phyloP scores from a whole-genome alignment of 768 basidiomycete genomes.

The Agaricus blazei region DNA sequence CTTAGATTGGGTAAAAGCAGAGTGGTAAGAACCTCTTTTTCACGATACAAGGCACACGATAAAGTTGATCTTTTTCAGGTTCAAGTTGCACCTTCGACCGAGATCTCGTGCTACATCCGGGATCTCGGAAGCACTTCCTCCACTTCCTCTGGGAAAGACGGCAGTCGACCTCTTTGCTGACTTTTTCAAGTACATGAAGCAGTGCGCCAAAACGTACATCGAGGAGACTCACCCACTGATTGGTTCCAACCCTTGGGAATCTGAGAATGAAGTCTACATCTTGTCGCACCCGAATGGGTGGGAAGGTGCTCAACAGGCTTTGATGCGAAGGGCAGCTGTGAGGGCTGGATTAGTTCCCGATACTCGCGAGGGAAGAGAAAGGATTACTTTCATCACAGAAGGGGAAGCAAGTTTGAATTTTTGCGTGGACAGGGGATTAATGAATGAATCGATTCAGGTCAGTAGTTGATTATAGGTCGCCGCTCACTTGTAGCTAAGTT shows the following conservation, averaged over 20 bases:
- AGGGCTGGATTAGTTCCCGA: conserved; percentile 38
- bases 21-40: conserved; percentile 32
- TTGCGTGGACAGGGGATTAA: conserved; percentile 23
- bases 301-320: conserved; percentile 46
- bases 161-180: conserved; percentile 33
- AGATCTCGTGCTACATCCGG: conserved; percentile 3
- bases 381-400: conserved; percentile 46
- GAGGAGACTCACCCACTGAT: conserved; percentile 30
- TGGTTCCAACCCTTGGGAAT: conserved; percentile 23
- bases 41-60: conserved; percentile 1
- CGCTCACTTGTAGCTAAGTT: background rate
- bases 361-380: conserved; percentile 23
- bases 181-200: conserved; percentile 35
- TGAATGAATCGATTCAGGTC: conserved; percentile 10
- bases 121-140: conserved; percentile 10
- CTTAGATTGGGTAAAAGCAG: conserved; percentile 38
- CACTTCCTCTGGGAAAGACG: conserved; percentile 30
- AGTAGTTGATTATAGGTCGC: background rate
- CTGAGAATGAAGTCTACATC: conserved; percentile 30
- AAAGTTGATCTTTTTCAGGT: conserved; percentile 18
- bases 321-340: conserved; percentile 43
- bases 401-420: conserved; percentile 53
- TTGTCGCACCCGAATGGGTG: conserved; percentile 51
- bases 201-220: conserved; percentile 31
- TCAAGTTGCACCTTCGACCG: conserved; percentile 21